Percentiles rank a stretch among this genome's conserved stretches.
Conservation (phyloP, 2,329 filamentous ascomycete species). For the Aspergillus quadrilineatus region DNA sequence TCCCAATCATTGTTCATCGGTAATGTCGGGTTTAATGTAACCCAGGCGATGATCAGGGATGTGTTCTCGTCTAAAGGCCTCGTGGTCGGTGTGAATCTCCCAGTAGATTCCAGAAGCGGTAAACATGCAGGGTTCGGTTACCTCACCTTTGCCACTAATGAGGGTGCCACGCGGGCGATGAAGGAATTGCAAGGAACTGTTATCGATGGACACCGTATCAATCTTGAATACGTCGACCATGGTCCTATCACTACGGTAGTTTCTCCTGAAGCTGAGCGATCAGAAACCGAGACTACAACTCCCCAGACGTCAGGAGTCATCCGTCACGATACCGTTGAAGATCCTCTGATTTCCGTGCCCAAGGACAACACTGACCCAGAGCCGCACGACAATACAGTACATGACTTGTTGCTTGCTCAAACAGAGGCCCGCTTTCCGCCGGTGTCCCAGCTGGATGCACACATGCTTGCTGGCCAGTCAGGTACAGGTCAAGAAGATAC, state of each 20-base stretch:
- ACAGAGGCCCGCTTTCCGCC: conserved; percentile 36
- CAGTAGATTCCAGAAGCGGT: conserved; percentile 32
- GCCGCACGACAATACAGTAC: not conserved
- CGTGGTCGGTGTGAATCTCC: conserved; percentile 36
- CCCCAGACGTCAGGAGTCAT: conserved; percentile 5
- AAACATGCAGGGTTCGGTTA: conserved; percentile 44
- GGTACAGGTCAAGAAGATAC: conserved; percentile 2
- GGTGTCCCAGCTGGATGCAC: conserved; percentile 40
- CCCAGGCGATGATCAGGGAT: conserved; percentile 35
- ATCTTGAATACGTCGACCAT: conserved; percentile 40
- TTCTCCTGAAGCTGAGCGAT: not conserved
- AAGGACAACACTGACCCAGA: not conserved
- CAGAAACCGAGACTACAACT: not conserved
- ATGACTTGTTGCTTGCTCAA: conserved; percentile 22
- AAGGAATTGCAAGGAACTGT: conserved; percentile 36
- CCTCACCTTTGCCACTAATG: conserved; percentile 35
- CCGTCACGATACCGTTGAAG: not conserved
- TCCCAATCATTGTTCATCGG: conserved; percentile 37
- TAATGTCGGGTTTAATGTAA: conserved; percentile 41
- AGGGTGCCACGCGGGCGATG: conserved; percentile 38
- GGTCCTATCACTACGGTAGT: conserved; percentile 20
- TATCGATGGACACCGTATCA: conserved; percentile 43
- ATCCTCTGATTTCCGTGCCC: not conserved
- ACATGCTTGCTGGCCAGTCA: conserved; percentile 28
- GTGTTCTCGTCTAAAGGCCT: conserved; percentile 41